Base-by-base conservation (phyloP, 345 rosid species). In the Lagerstroemia speciosa region DNA sequence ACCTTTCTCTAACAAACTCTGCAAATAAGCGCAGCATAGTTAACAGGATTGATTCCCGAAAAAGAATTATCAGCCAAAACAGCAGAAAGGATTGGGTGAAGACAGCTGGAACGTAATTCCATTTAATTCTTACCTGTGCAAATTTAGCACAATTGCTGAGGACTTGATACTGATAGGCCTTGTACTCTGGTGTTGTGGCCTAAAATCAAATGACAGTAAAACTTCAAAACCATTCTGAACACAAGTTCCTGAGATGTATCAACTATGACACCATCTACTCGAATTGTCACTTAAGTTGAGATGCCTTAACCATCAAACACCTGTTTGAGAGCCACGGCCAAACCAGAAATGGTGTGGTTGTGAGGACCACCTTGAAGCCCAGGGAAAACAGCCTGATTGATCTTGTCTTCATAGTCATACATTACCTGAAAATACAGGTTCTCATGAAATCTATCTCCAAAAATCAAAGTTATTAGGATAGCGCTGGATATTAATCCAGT, bases 291-390 rank as follows among this genome's bases (percentile, higher is more conserved):
- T 29, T 58, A 53, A 53, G 2, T 30, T 58, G 14, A 58, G 63
- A 30, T 30, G 16, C 29, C 60, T 48, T 12, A 27, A 58, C 32
- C 8, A 65, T 37, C 33, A 37, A 15, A 55, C 64, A 90, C 97
- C 96, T 93, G 98, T 76, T 87, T 90, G 62, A 93, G 78, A 65
- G 97, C 92, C 74, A 93, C 98, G 31, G 98, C 98, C 69, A 93
- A 81, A 73, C 89, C 98, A 36, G 93, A 16, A 65, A 93, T 93
- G 27, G 98, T 93, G 79, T 93, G 97, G 72, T 93, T 93, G 78
- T 93, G 98, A 14, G 98, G 98, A 71, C 98, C 98, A 64, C 98
- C 98, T 80, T 93, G 98, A 71, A 93, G 83, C 72, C 98, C 98
- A 57, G 97, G 98, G 72, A 93, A 93, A 66, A 93, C 98, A 22